Evolutionary conservation across 768 basidiomycete species (phyloP), one percentile per base, ranked within the genome.

Genomic region (Lentinula sp.): DNA sequence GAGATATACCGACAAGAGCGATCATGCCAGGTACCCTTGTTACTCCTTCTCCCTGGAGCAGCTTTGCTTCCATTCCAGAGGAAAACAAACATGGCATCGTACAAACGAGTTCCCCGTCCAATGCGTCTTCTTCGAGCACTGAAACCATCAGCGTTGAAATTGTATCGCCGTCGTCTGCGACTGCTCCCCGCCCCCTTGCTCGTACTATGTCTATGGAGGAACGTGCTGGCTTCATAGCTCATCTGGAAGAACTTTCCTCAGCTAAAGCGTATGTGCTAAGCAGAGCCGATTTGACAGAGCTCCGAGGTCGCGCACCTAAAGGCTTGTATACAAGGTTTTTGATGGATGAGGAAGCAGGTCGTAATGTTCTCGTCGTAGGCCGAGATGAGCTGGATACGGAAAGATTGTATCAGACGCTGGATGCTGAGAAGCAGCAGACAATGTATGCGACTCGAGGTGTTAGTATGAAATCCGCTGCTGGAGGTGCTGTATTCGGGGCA

Each of bases 401-500:
- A 63, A 72, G 64, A 59, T 69, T 81, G 62, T 72, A 70, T 20
- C 65, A 69, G 1, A 74, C 72, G 52, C 66, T 78, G 35, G 71
- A 73, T 61, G 66, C 57, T 15, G 72, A 72, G 57, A 72, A 67
- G 28, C 51, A 52, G 63, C 63, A 57, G 71, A 3, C 32, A 39
- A 56, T 54, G 61, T 23, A 42, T 66, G 41, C 42, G 56, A 55
- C 41, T 36, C 55, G 51, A 59, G 39, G 51, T 15, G 33, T 68
- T 68, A 41, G 63, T 64, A 64, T 80, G 15, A 76, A 72, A 51
- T 78, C 77, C 49, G 80, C 77, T 54, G 84, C 84, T 62, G 80
- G 83, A 16, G 83, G 81, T 50, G 83, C 79, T n/a, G 75, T 86
- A 16, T 78, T 86, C 18, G 85, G 85, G 43, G 85, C 82, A 43